These are phyloP conservation scores for Huiozyma naganishii DNA, from an alignment of 805 yeast species.

Conservation along the genomic window DNA sequence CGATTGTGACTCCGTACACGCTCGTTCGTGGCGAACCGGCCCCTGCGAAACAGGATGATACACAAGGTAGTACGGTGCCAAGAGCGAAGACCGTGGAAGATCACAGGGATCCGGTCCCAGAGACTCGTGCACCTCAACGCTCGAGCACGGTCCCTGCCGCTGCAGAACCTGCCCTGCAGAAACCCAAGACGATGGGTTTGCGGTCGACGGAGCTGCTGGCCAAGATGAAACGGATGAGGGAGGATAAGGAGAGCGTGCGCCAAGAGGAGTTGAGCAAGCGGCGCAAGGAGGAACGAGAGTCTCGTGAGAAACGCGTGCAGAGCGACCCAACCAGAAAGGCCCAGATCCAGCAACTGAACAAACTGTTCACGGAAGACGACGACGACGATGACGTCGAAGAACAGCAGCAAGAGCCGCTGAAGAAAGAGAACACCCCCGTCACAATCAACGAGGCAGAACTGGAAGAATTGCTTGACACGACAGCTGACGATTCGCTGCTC, in stretches of 20 bases:
- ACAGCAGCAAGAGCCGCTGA: background rate
- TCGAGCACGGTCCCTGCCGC: conserved; percentile 5
- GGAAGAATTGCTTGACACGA: conserved; percentile 24
- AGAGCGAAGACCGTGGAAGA: conserved; percentile 11
- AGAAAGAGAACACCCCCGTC: background rate
- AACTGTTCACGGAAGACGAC: conserved; percentile 21
- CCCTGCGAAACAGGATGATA: background rate
- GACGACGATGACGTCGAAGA: conserved; percentile 9
- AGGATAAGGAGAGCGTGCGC: conserved; percentile 21
- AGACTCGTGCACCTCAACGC: conserved; percentile 1
- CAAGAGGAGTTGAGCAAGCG: conserved; percentile 21
- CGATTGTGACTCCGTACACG: conserved; percentile 14
- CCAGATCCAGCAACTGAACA: conserved; percentile 21
- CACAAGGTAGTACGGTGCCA: background rate
- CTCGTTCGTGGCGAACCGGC: background rate
- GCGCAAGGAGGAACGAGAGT: conserved; percentile 11
- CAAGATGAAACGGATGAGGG: conserved; percentile 24
- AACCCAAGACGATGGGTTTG: conserved; percentile 11
- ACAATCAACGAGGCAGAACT: conserved; percentile 9
- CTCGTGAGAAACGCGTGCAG: conserved; percentile 2
- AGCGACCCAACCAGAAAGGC: conserved; percentile 20
- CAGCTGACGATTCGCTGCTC: conserved; percentile 24
- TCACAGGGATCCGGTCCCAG: background rate
- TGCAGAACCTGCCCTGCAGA: background rate
- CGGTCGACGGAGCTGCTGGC: conserved; percentile 25